Evolutionary conservation across 2,329 filamentous ascomycete genomes (phyloP), one percentile per base, ranked within the genome.

Genomic region (Trichoderma arundinaceum): DNA sequence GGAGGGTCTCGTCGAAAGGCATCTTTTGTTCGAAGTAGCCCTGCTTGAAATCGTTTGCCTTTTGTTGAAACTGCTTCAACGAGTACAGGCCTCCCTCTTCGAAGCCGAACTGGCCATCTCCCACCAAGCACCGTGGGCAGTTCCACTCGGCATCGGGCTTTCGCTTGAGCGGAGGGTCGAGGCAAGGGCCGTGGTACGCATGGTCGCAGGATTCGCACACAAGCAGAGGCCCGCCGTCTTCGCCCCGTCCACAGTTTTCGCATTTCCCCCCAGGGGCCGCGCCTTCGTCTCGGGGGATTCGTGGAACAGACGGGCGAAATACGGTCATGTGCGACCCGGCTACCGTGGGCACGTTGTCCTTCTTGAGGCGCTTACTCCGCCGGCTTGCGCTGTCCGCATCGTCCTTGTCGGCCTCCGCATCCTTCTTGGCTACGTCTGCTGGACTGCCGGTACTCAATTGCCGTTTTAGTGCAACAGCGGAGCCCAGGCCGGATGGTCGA

Each of bases 61-160:
- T 97, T 75, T 97, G 92, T 76, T 99, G 95, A 75, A 99, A 99
- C 72, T 96, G 92, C 73, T 91, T 93, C 32, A 99, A 82, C 0
- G 95, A 99, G 78, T 99, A 99, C 22, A 97, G 86, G 4, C 94
- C 94, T 28, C 95, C 95, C 77, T 99, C 95, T 74, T 98, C 94
- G 68, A 99, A 99, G 0, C 95, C 95, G 73, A 97, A 99, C 70
- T 98, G 93, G 44, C 94, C 94, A 65, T 96, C 96, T 53, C 95
- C 95, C 28, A 99, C 95, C 32, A 99, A 86, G 75, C 95, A 99
- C 73, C 93, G 88, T 0, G 95, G 91, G 71, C 95, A 99, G 75
- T 98, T 94, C 95, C 95, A 99, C 74, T 98, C 95, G 7, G 60
- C 85, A 28, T 95, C 91, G 0, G 93, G 92, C 69, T 90, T 88